These are phyloP conservation scores for Xanthoconium separans DNA, from an alignment of 1,284 basidiomycete genomes.

Conservation along the genomic window DNA sequence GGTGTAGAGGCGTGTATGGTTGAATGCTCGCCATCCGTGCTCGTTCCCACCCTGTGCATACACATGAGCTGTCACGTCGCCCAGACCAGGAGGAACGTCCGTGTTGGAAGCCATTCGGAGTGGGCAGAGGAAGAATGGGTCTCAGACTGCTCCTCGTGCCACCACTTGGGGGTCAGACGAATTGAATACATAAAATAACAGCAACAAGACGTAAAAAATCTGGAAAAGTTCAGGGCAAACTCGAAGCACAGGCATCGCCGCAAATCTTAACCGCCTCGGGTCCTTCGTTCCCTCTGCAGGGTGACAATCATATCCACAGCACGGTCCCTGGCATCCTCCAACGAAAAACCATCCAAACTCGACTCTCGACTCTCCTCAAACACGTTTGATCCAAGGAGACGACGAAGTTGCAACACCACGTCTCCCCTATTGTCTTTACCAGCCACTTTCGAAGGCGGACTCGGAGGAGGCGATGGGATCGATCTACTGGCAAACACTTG, in stretches of 20 bases:
- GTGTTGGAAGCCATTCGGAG: slow-evolving; percentile 15
- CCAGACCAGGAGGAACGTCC: slow-evolving; percentile 28
- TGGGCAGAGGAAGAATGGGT: neutral
- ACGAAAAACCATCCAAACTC: slow-evolving; percentile 31
- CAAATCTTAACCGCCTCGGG: slow-evolving; percentile 6
- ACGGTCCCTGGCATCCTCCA: slow-evolving; percentile 68
- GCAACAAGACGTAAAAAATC: slow-evolving; percentile 1
- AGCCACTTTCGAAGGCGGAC: slow-evolving; percentile 36
- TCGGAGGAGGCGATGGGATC: slow-evolving; percentile 58
- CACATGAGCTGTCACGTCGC: slow-evolving; percentile 12
- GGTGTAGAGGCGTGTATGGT: slow-evolving; percentile 31
- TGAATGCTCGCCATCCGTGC: slow-evolving; percentile 27
- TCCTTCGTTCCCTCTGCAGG: slow-evolving; percentile 39
- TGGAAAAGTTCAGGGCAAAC: no score
- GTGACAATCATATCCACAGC: slow-evolving; percentile 67
- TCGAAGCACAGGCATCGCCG: neutral
- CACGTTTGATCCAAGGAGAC: slow-evolving; percentile 54
- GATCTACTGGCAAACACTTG: slow-evolving; percentile 53
- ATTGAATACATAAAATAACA: slow-evolving; percentile 14
- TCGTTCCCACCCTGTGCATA: slow-evolving; percentile 27
- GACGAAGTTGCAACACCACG: slow-evolving; percentile 44
- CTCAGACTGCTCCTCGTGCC: slow-evolving; percentile 2
- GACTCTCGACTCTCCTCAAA: slow-evolving; percentile 45
- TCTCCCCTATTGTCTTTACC: slow-evolving; percentile 27
- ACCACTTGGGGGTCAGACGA: neutral